Evolutionary conservation across 305 asterid species (phyloP).

Genomic region (Vinca major): DNA sequence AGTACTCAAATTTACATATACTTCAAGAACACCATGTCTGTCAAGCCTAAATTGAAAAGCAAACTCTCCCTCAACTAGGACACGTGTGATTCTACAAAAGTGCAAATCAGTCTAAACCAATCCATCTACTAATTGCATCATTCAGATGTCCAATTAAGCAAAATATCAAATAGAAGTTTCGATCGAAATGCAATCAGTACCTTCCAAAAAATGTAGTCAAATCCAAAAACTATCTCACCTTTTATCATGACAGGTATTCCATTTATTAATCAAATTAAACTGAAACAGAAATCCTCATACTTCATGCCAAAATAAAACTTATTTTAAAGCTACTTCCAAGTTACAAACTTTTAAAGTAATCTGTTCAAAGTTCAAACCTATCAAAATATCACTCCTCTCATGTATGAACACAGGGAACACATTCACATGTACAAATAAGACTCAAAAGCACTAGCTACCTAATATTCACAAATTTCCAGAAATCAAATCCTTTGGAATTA

Average conservation of each 20-base stretch:
- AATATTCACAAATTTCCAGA: neutral
- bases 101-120: constrained; percentile 1
- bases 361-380: neutral
- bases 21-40: neutral
- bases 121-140: neutral
- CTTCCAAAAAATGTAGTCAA: neutral
- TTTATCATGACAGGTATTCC: no score
- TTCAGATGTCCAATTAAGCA: neutral
- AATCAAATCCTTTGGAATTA: neutral
- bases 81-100: neutral
- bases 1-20: neutral
- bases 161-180: neutral
- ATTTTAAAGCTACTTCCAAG: neutral
- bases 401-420: neutral
- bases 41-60: neutral
- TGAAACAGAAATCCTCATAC: neutral
- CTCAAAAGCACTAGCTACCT: neutral
- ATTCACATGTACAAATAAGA: neutral
- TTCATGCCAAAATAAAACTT: neutral
- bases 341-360: neutral
- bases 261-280: neutral
- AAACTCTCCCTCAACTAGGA: neutral
- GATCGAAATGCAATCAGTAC: neutral
- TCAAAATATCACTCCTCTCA: neutral
- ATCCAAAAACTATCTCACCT: no score